Conservation (phyloP, 495 filamentous ascomycete genomes). For the Penicillium egyptiacum region DNA sequence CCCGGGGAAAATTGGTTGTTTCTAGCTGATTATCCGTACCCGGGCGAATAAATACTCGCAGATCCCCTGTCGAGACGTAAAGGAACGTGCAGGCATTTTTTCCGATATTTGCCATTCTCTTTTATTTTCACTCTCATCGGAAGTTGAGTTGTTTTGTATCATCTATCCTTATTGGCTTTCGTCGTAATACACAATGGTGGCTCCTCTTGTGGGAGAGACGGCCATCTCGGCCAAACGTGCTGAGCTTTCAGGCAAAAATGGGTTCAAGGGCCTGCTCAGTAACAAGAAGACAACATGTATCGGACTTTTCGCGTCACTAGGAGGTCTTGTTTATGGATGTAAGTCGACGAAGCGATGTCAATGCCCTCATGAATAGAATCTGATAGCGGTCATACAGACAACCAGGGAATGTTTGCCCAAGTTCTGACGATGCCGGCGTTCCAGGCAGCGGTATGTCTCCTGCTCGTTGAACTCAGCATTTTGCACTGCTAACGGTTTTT, state of each 20-base stretch:
- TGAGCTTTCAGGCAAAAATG: slow-evolving; percentile 32
- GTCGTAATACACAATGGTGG: slow-evolving; percentile 18
- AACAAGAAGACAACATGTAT: slow-evolving; percentile 39
- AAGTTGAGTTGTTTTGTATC: neutral
- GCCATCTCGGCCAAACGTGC: slow-evolving; percentile 40
- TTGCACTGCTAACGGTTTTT: neutral
- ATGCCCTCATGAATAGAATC: neutral
- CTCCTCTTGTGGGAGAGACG: slow-evolving; percentile 20
- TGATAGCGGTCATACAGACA: slow-evolving; percentile 23
- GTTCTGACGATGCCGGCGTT: slow-evolving; percentile 38
- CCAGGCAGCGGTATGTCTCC: slow-evolving; percentile 23
- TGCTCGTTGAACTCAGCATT: neutral
- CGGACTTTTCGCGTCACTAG: slow-evolving; percentile 37
- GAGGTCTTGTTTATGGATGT: slow-evolving; percentile 43
- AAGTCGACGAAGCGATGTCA: slow-evolving; percentile 8
- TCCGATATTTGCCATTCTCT: neutral
- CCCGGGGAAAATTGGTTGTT: slow-evolving; percentile 6
- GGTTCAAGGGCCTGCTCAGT: slow-evolving; percentile 31
- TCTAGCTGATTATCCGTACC: slow-evolving; percentile 8
- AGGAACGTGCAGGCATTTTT: neutral
- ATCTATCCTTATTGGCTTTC: neutral
- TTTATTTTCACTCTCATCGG: neutral
- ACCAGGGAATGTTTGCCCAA: slow-evolving; percentile 43
- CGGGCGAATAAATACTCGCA: slow-evolving; percentile 15
- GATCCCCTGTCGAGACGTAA: slow-evolving; percentile 11